Conservation (phyloP, 2,329 filamentous ascomycete species). For the Sporothrix dimorphospora region DNA sequence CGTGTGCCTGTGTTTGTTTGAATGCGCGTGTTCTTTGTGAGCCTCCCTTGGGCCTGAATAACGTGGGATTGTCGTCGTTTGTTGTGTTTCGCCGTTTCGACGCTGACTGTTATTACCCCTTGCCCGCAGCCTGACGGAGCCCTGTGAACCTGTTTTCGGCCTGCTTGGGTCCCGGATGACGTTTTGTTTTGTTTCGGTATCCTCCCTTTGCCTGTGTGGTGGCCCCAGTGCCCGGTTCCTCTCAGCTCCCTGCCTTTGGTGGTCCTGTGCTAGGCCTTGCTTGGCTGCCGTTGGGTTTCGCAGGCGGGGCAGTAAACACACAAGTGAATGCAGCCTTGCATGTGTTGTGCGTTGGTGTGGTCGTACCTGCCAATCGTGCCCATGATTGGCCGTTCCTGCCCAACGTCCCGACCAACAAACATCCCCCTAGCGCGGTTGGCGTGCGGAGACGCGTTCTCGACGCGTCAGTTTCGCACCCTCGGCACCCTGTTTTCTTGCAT, state of each 20-base stretch:
- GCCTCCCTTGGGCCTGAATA: neutral
- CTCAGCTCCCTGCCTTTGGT: neutral
- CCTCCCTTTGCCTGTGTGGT: conserved; percentile 8
- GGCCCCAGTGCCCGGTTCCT: neutral
- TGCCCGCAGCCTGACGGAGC: conserved; percentile 12
- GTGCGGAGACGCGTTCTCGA: conserved; percentile 27
- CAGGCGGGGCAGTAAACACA: too few relatives aligned
- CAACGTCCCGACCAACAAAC: conserved; percentile 4
- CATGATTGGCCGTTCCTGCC: conserved; percentile 28
- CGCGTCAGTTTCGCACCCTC: conserved; percentile 32
- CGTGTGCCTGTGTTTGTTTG: neutral
- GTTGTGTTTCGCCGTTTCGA: neutral
- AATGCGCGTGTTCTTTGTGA: neutral
- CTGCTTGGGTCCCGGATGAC: conserved; percentile 17
- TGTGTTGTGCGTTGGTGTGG: conserved; percentile 4
- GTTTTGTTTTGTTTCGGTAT: conserved; percentile 26
- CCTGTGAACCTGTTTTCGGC: conserved; percentile 5
- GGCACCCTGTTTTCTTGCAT: neutral
- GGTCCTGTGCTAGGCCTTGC: neutral
- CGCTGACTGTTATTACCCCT: neutral
- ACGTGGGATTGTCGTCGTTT: conserved; percentile 14
- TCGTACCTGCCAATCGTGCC: neutral
- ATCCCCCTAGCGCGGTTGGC: conserved; percentile 1
- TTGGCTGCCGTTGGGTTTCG: conserved; percentile 4
- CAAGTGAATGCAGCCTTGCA: too few relatives aligned